Percentiles rank a stretch among this genome's conserved stretches.
Evolutionary conservation across 805 yeast genomes (phyloP).

Genomic region (Ascoidea asiatica): DNA sequence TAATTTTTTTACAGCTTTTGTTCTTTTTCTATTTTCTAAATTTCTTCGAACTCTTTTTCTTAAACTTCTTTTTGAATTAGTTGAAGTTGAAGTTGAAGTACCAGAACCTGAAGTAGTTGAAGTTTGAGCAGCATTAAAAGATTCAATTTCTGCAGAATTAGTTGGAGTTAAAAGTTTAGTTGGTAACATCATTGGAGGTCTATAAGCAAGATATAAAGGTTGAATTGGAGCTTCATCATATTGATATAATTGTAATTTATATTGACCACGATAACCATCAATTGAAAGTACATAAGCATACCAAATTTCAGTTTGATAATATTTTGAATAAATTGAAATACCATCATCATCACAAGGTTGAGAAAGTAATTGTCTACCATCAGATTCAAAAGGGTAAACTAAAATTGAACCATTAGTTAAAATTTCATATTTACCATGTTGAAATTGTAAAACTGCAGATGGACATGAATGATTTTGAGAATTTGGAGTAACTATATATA

Average conservation of each 20-base stretch:
- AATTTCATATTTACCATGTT: slow-evolving; percentile 74
- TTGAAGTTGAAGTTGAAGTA: slow-evolving; percentile 17
- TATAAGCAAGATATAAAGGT: slow-evolving; percentile 83
- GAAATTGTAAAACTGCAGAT: slow-evolving; percentile 66
- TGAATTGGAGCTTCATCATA: slow-evolving; percentile 71
- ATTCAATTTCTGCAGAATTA: slow-evolving; percentile 13
- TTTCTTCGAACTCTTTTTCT: slow-evolving; percentile 47
- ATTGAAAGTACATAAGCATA: slow-evolving; percentile 43
- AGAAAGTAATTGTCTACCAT: slow-evolving; percentile 83
- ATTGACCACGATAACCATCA: slow-evolving; percentile 76
- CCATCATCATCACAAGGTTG: slow-evolving; percentile 70
- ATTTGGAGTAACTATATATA: slow-evolving; percentile 64
- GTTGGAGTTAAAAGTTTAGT: slow-evolving; percentile 87
- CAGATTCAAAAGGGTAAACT: slow-evolving; percentile 67
- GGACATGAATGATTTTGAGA: slow-evolving; percentile 72
- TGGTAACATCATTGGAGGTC: slow-evolving; percentile 94
- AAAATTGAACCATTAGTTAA: slow-evolving; percentile 51
- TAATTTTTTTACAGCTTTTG: slow-evolving; percentile 45
- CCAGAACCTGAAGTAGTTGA: slow-evolving; percentile 23
- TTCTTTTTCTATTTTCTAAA: slow-evolving; percentile 67
- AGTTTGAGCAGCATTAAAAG: too few species aligned
- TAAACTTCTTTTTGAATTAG: slow-evolving; percentile 21
- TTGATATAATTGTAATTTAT: slow-evolving; percentile 58
- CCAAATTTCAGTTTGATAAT: slow-evolving; percentile 52
- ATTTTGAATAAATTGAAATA: slow-evolving; percentile 54